Evolutionary conservation across 2,329 filamentous ascomycete species (phyloP).

Genomic region (Sporothrix dimorphospora): DNA sequence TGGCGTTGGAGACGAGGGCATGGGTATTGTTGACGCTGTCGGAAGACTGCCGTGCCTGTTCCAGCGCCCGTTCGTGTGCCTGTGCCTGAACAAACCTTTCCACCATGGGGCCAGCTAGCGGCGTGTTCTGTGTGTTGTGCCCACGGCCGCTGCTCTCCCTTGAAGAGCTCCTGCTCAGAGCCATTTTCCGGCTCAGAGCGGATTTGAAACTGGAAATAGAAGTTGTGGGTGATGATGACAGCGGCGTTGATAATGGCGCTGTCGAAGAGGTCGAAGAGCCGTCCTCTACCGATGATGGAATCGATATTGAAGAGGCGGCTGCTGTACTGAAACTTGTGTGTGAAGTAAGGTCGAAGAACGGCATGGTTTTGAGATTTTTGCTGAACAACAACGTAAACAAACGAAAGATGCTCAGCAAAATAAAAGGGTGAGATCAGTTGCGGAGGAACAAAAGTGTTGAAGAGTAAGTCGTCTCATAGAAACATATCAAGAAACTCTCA

Average conservation of each 20-base stretch:
- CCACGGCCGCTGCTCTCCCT: conserved; percentile 19
- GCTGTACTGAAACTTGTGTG: conserved; percentile 2
- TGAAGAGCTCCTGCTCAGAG: conserved; percentile 25
- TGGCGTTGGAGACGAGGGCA: conserved; percentile 18
- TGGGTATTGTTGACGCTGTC: conserved; percentile 8
- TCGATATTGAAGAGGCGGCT: conserved; percentile 22
- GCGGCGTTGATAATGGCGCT: neutral
- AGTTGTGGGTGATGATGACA: conserved; percentile 26
- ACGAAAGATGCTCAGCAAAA: neutral
- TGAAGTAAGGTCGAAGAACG: conserved; percentile 20
- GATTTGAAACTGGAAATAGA: conserved; percentile 19
- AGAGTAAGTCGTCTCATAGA: conserved; percentile 4
- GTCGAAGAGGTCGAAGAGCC: neutral
- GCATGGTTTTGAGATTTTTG: conserved; percentile 23
- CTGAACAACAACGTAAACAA: conserved; percentile 8
- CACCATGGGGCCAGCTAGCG: conserved; percentile 9
- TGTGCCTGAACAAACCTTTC: conserved; percentile 19
- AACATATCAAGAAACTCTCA: conserved; percentile 7
- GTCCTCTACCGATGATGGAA: conserved; percentile 23
- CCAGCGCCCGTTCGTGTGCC: neutral
- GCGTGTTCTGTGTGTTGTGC: neutral
- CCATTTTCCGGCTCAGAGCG: conserved; percentile 23
- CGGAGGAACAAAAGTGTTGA: neutral
- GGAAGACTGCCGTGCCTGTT: conserved; percentile 4
- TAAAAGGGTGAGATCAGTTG: neutral